Conservation (phyloP, 2,329 filamentous ascomycete genomes). For the Spiromastix sp. region DNA sequence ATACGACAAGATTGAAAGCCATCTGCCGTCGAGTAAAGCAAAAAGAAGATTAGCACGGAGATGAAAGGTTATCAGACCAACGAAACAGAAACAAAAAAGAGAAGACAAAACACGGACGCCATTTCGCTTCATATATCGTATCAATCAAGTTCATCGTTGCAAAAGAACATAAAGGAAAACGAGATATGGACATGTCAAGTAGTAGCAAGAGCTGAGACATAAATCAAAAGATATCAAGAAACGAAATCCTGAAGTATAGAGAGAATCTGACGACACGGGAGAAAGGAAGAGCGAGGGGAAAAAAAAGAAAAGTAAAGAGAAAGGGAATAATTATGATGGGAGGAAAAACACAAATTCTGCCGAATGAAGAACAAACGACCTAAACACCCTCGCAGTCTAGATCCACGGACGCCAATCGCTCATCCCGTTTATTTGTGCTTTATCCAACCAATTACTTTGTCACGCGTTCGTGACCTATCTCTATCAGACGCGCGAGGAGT, state of each 20-base stretch:
- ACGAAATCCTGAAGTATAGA: constrained; percentile 2
- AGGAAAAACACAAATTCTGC: neutral
- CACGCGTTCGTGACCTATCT: constrained; percentile 7
- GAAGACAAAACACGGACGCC: too few relatives aligned
- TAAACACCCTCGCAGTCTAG: neutral
- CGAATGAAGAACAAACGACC: neutral
- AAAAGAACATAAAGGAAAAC: neutral
- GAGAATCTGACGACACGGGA: constrained; percentile 6
- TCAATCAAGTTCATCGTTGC: too few relatives aligned
- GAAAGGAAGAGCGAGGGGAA: constrained; percentile 1
- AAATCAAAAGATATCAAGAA: neutral
- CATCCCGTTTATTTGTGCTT: constrained; percentile 4
- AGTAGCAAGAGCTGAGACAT: neutral
- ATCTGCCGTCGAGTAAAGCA: too few relatives aligned
- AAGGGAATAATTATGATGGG: neutral
- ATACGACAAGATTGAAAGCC: too few relatives aligned
- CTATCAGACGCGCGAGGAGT: constrained; percentile 9
- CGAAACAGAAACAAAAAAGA: too few relatives aligned
- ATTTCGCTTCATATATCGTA: too few relatives aligned
- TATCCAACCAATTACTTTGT: constrained; percentile 12
- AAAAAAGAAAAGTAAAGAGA: neutral
- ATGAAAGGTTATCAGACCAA: too few relatives aligned
- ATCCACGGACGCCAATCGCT: neutral
- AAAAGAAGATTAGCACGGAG: too few relatives aligned
- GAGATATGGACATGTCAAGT: constrained; percentile 2